These are phyloP conservation scores for Naegleria lovaniensis DNA, from an alignment of 208 protist genomes.

Conservation along the genomic window DNA sequence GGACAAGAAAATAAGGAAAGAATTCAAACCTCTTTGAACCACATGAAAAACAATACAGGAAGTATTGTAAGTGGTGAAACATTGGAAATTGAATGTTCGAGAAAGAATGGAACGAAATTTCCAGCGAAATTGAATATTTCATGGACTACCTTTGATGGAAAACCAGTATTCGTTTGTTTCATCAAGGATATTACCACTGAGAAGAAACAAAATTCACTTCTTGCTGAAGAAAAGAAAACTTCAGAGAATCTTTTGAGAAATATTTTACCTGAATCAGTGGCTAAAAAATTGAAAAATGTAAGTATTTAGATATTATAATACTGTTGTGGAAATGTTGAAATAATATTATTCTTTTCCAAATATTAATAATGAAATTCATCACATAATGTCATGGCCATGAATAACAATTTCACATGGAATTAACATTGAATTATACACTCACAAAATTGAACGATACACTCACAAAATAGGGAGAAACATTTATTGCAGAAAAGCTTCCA, in stretches of 20 bases:
- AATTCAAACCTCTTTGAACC: not conserved
- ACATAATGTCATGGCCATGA: no score
- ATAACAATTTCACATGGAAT: no score
- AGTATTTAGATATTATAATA: no score
- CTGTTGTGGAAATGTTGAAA: no score
- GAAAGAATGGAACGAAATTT: not conserved
- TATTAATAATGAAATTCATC: no score
- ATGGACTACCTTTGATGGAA: not conserved
- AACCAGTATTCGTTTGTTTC: not conserved
- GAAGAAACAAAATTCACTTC: not conserved
- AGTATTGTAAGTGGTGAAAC: not conserved
- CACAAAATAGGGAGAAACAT: conserved; percentile 23
- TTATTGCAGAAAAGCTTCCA: conserved; percentile 25
- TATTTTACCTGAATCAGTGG: conserved; percentile 29
- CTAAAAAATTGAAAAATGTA: not conserved
- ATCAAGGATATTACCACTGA: not conserved
- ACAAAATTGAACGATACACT: no score
- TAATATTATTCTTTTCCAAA: no score
- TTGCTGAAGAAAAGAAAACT: conserved; percentile 8
- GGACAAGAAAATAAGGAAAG: not conserved
- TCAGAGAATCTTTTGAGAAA: conserved; percentile 31
- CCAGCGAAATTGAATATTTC: not conserved
- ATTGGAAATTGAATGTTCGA: not conserved
- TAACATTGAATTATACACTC: no score
- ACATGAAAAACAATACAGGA: not conserved